Evolutionary conservation across 139 green algal species (phyloP), one percentile per base, ranked within the genome.

Genomic region (Chlamydomonas urium): DNA sequence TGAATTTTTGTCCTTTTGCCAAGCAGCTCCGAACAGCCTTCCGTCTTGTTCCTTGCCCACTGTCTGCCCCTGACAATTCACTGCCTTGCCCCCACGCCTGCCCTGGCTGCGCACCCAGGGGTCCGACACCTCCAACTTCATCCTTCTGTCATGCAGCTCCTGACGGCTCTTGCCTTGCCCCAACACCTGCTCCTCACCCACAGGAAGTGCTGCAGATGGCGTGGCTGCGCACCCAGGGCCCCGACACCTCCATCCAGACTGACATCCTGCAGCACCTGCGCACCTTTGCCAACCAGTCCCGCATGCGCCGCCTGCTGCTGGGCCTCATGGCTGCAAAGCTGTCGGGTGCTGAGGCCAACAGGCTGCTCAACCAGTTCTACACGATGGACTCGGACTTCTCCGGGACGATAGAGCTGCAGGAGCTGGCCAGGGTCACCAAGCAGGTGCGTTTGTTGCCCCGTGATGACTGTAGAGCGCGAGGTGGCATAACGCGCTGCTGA

Each of bases 281-380:
- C 71, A 58, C 71, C 37, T 87, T 87, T 72, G 78, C 78, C 47
- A 79, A 76, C 67, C 77, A 82, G 36, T 66, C 26, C 34, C 76
- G 78, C 59, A 82, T 81, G 65, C 69, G 82, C 24, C 75, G 82
- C 26, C 72, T 87, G 42, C 47, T 87, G 69, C 70, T 87, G 69
- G 82, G 82, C 33, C 75, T 85, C 23, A 75, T 82, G 63, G 82
- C 82, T 1, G 38, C 72, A 17, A 78, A 72, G 53, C 72, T 87
- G 24, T 73, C 47, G n/a, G 79, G 79, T 0, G 32, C 17, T 4
- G 79, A 81, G 67, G 79, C 79, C 24, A 69, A 67, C 31, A 10
- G 67, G 33, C 65, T 87, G 75, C 47, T 87, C 29, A 63, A 65
- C 0, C 38, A 79, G 38, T 87, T 76, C 71, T 76, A 76, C 33